Percentiles rank a stretch among this genome's conserved stretches.
phyloP scores from a whole-genome alignment of 2,329 filamentous ascomycete species.

The Phoma herbarum region DNA sequence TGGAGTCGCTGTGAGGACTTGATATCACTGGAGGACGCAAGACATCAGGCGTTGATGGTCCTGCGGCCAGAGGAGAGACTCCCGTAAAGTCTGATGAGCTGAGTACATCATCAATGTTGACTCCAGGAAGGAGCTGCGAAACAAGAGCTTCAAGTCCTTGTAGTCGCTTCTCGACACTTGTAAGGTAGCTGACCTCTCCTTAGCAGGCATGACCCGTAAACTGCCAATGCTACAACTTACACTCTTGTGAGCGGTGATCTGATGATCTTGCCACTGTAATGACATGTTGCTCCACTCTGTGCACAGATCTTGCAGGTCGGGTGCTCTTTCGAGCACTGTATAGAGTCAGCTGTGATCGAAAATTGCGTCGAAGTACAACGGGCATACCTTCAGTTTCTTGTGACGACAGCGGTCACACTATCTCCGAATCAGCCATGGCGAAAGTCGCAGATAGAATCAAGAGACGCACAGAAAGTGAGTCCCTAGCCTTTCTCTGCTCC shows the following conservation, averaged over 20 bases:
- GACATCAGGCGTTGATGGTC: constrained; percentile 21
- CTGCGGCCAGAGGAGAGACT: constrained; percentile 11
- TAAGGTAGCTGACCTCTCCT: constrained; percentile 26
- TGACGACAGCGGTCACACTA: constrained; percentile 38
- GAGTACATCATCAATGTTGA: constrained; percentile 33
- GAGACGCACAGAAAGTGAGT: constrained; percentile 26
- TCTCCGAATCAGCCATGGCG: constrained; percentile 11
- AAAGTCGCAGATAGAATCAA: neutral
- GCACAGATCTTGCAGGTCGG: constrained; percentile 34
- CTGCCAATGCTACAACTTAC: constrained; percentile 3
- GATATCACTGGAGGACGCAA: constrained; percentile 14
- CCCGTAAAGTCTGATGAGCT: constrained; percentile 26
- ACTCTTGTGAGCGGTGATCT: constrained; percentile 39
- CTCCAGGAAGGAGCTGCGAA: constrained; percentile 32
- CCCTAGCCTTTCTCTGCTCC: constrained; percentile 35
- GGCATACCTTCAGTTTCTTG: constrained; percentile 34
- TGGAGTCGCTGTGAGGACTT: constrained; percentile 25
- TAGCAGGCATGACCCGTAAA: neutral
- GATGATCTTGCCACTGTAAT: constrained; percentile 37
- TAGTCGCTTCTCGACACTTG: constrained; percentile 34
- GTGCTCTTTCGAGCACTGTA: constrained; percentile 37
- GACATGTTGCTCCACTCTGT: constrained; percentile 30
- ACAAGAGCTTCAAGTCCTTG: constrained; percentile 31
- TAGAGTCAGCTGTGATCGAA: neutral
- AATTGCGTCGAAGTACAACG: neutral